phyloP scores from a whole-genome alignment of 1,284 basidiomycete genomes.

The Cutaneotrichosporon daszewskae region DNA sequence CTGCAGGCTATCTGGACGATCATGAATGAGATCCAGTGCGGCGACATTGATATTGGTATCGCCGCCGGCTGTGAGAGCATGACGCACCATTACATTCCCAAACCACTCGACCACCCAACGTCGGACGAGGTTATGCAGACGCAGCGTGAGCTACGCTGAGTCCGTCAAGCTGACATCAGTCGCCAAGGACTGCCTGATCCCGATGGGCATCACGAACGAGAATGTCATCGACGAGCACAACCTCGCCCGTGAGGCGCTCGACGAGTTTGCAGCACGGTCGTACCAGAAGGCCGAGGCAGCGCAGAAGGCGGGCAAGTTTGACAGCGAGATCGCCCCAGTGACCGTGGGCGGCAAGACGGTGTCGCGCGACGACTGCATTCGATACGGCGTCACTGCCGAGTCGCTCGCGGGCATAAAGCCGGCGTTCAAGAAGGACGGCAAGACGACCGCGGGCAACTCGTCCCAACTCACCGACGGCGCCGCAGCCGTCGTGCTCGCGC shows the following conservation, averaged over 20 bases:
- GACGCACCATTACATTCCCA: conserved; percentile 76
- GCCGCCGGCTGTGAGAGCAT: conserved; percentile 94
- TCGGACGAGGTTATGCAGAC: conserved; percentile 74
- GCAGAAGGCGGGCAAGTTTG: conserved; percentile 78
- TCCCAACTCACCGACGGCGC: conserved; percentile 91
- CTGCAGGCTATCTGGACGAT: conserved; percentile 62
- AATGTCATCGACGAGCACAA: conserved; percentile 60
- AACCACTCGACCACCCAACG: conserved; percentile 64
- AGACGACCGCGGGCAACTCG: conserved; percentile 54
- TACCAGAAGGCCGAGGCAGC: conserved; percentile 74
- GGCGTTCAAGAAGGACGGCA: conserved; percentile 72
- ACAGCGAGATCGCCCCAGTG: conserved; percentile 76
- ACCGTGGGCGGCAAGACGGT: conserved; percentile 59
- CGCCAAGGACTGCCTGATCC: conserved; percentile 85
- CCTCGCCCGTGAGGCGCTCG: conserved; percentile 67
- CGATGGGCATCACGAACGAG: conserved; percentile 93
- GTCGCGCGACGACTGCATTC: conserved; percentile 75
- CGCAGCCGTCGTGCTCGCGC: conserved; percentile 81
- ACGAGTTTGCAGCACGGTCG: conserved; percentile 76
- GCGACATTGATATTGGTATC: conserved; percentile 89
- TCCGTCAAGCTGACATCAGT: conserved; percentile 52
- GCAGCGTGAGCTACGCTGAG: conserved; percentile 62
- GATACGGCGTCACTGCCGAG: conserved; percentile 78
- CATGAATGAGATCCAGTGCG: conserved; percentile 70
- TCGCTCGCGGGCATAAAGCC: conserved; percentile 79